Percentiles rank a stretch among this genome's conserved stretches.
Evolutionary conservation across 768 basidiomycete species (phyloP).

Genomic region (Glaciozyma martinii): DNA sequence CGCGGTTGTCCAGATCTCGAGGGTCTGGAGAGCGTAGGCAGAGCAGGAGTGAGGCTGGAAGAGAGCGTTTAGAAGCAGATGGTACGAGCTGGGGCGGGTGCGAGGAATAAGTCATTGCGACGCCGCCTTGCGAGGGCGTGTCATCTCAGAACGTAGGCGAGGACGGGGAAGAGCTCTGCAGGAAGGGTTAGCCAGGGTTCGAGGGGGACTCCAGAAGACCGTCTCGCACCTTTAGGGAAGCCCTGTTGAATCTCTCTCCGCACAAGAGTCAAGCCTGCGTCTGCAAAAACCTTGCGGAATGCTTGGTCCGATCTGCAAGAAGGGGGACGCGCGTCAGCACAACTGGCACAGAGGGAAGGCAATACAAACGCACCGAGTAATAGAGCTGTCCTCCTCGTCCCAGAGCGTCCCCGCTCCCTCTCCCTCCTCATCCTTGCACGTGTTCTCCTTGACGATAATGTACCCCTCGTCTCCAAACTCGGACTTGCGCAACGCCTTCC

Average conservation of each 20-base stretch:
- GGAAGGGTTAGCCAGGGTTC: not conserved
- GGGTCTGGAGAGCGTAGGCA: too few relatives aligned
- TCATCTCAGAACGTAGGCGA: slow-evolving; percentile 21
- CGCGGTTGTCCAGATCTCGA: too few relatives aligned
- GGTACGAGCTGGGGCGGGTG: too few relatives aligned
- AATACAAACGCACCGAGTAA: slow-evolving; percentile 58
- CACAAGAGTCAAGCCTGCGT: slow-evolving; percentile 63
- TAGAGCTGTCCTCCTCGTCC: slow-evolving; percentile 78
- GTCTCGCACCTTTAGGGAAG: slow-evolving; percentile 49
- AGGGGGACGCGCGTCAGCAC: not conserved
- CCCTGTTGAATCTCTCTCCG: slow-evolving; percentile 72
- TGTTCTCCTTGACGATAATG: slow-evolving; percentile 71
- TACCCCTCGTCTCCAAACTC: slow-evolving; percentile 40
- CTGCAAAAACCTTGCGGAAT: slow-evolving; percentile 66
- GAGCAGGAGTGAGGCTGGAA: too few relatives aligned
- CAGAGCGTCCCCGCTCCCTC: slow-evolving; percentile 53
- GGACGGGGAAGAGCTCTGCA: slow-evolving; percentile 29
- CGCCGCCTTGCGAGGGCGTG: not conserved
- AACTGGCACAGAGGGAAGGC: not conserved
- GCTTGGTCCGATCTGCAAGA: slow-evolving; percentile 62
- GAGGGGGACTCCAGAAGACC: not conserved
- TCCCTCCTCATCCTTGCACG: slow-evolving; percentile 55
- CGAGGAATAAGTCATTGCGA: too few relatives aligned
- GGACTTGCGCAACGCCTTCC: slow-evolving; percentile 50
- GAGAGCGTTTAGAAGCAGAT: too few relatives aligned